Conservation (phyloP, 805 yeast species). For the Blastobotrys mokoenaii region DNA sequence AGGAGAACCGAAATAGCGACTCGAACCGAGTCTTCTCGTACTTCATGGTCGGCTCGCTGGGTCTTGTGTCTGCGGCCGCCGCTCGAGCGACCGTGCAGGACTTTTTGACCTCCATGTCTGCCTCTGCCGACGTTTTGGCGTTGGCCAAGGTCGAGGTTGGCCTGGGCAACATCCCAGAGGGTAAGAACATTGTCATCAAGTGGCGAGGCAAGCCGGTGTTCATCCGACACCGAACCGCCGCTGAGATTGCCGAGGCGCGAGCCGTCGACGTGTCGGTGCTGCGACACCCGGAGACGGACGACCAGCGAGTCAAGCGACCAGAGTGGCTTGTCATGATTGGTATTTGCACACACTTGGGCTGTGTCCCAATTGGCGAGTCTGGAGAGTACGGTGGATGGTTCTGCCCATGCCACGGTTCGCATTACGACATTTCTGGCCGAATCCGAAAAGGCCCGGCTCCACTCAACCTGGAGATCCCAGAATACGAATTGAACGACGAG, state of each 20-base stretch:
- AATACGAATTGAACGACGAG: constrained; percentile 78
- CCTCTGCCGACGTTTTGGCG: constrained; percentile 97
- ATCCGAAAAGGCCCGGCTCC: constrained; percentile 99
- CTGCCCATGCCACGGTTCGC: constrained; percentile 99
- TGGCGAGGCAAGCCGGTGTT: constrained; percentile 99
- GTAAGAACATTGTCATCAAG: constrained; percentile 95
- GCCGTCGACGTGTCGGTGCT: constrained; percentile 62
- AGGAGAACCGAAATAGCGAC: constrained; percentile 61
- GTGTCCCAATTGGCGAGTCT: constrained; percentile 99
- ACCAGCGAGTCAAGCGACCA: constrained; percentile 92
- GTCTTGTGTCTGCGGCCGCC: constrained; percentile 83
- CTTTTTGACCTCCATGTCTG: constrained; percentile 89
- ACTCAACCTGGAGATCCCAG: constrained; percentile 92
- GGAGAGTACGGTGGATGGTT: constrained; percentile 99
- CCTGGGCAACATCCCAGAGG: constrained; percentile 87
- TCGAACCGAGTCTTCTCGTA: constrained; percentile 80
- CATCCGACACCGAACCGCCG: constrained; percentile 95
- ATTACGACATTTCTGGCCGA: constrained; percentile 99
- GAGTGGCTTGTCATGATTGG: constrained; percentile 99
- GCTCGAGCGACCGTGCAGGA: constrained; percentile 91
- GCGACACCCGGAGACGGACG: constrained; percentile 92
- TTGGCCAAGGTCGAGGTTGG: constrained; percentile 99
- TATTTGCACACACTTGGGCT: constrained; percentile 99
- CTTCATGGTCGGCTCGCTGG: constrained; percentile 96
- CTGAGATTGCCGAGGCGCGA: constrained; percentile 93